A percentile compares a stretch with the other conserved stretches of the same genome.
Evolutionary conservation across 495 filamentous ascomycete species (phyloP).

Genomic region (Penicillium pulvis): DNA sequence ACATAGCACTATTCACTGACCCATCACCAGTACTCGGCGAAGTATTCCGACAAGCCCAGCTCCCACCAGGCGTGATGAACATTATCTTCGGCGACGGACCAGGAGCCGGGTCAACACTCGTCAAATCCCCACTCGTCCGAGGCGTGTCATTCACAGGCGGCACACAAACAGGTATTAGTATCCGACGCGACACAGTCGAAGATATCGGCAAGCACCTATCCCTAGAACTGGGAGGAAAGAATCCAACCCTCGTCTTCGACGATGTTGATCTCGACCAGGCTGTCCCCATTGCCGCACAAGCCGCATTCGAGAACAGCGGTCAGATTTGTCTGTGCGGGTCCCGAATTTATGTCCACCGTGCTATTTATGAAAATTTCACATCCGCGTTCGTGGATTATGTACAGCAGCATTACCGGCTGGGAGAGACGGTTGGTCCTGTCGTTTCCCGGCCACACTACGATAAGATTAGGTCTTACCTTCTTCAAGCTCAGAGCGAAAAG

Average conservation of each 20-base stretch:
- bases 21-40: slow-evolving; percentile 13
- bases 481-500: slow-evolving; percentile 12
- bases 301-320: slow-evolving; percentile 35
- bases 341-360: slow-evolving; percentile 53
- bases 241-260: slow-evolving; percentile 39
- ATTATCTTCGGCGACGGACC: slow-evolving; percentile 19
- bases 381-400: slow-evolving; percentile 19
- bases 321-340: slow-evolving; percentile 54
- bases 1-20: neutral
- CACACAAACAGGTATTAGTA: slow-evolving; percentile 22
- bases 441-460: slow-evolving; percentile 19
- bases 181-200: slow-evolving; percentile 32
- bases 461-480: slow-evolving; percentile 20
- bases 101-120: slow-evolving; percentile 16
- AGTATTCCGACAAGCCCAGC: slow-evolving; percentile 19
- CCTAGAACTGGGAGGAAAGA: slow-evolving; percentile 45
- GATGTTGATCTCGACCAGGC: slow-evolving; percentile 30
- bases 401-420: slow-evolving; percentile 11
- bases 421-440: slow-evolving; percentile 19
- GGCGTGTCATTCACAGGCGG: slow-evolving; percentile 28
- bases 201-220: slow-evolving; percentile 48
- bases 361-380: slow-evolving; percentile 17
- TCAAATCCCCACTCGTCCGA: slow-evolving; percentile 15
- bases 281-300: slow-evolving; percentile 17
- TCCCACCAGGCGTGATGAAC: slow-evolving; percentile 25